Conservation (phyloP, 192 early-diverging fungal species). For the Thamnidium elegans region DNA sequence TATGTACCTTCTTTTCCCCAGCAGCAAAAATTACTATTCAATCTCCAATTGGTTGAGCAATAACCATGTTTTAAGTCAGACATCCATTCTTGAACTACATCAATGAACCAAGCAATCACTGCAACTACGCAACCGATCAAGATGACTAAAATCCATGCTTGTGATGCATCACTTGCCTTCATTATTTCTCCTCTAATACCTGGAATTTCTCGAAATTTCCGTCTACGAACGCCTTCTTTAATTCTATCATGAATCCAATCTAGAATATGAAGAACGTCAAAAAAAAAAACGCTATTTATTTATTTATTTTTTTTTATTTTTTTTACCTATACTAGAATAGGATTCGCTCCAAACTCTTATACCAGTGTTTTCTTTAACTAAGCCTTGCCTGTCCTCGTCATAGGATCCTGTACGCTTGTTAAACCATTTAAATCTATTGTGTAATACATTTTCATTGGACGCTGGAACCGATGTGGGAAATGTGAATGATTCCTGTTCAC, state of each 20-base stretch:
- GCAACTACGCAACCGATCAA: constrained; percentile 60
- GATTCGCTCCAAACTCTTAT: constrained; percentile 59
- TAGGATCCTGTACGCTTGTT: constrained; percentile 40
- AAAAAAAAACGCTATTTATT: not conserved
- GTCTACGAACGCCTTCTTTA: constrained; percentile 72
- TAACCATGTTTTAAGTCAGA: constrained; percentile 82
- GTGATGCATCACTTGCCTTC: constrained; percentile 68
- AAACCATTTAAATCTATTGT: constrained; percentile 16
- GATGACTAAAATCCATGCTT: constrained; percentile 85
- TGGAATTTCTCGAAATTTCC: constrained; percentile 49
- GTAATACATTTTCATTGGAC: not conserved
- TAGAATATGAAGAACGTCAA: constrained; percentile 16
- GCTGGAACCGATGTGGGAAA: not conserved
- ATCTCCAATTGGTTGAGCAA: constrained; percentile 71
- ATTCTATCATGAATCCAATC: constrained; percentile 93
- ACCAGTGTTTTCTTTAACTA: constrained; percentile 53
- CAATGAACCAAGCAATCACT: constrained; percentile 68
- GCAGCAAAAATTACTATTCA: constrained; percentile 81
- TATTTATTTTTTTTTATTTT: constrained; percentile 9
- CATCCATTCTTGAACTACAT: constrained; percentile 77
- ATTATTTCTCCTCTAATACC: constrained; percentile 61
- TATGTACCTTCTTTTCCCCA: constrained; percentile 57
- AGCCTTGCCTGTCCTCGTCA: constrained; percentile 46
- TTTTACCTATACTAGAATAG: constrained; percentile 56
- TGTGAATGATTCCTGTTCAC: not conserved